Percentiles rank a stretch among this genome's conserved stretches.
Conservation (phyloP, 2,329 filamentous ascomycete species). For the Thielaviopsis populi region DNA sequence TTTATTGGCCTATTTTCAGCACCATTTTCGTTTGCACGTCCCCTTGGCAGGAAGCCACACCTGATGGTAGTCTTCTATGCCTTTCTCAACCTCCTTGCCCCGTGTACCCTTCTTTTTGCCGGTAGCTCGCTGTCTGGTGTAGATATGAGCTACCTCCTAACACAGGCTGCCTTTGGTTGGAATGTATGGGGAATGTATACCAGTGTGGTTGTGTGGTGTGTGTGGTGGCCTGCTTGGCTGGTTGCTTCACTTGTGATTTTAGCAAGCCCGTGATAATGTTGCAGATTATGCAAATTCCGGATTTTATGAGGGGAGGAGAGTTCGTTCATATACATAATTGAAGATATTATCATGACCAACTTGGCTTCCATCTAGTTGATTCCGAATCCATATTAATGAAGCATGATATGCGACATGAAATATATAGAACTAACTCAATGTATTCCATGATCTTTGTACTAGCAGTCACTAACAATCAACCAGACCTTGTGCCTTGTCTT, state of each 20-base stretch:
- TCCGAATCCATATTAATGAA: no score
- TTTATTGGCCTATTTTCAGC: constrained; percentile 64
- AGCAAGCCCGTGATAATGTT: background rate
- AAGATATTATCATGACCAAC: background rate
- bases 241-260: constrained; percentile 43
- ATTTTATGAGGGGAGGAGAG: no score
- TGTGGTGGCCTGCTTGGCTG: constrained; percentile 92
- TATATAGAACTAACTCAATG: background rate
- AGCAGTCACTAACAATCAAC: background rate
- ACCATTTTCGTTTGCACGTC: constrained; percentile 61
- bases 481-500: background rate
- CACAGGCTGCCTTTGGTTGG: constrained; percentile 72
- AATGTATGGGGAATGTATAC: constrained; percentile 82
- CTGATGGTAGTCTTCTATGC: constrained; percentile 28
- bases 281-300: no score
- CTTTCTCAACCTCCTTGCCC: constrained; percentile 43
- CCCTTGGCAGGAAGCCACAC: constrained; percentile 29
- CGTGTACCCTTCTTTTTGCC: constrained; percentile 39
- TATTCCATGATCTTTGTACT: background rate
- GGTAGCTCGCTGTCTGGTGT: constrained; percentile 30
- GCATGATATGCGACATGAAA: background rate
- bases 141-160: constrained; percentile 43
- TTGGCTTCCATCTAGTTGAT: background rate
- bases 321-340: background rate
- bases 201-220: constrained; percentile 76